Percentiles rank a stretch among this genome's conserved stretches.
Evolutionary conservation across 2,329 filamentous ascomycete species (phyloP).

Genomic region (Talaromyces sp.): DNA sequence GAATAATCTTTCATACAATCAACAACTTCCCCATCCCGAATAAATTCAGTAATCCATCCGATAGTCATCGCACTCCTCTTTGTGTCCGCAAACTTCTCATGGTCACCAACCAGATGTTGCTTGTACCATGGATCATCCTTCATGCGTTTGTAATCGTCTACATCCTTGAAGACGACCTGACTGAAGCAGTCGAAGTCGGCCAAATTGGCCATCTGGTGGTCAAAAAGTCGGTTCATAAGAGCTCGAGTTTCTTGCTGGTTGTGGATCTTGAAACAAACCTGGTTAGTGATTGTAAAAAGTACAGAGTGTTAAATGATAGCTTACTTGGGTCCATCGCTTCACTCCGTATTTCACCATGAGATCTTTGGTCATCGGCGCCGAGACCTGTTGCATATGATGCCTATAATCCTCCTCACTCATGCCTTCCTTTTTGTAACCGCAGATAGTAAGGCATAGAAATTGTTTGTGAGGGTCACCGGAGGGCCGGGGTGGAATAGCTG

Average conservation of each 20-base stretch:
- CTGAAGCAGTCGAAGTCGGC: conserved; percentile 54
- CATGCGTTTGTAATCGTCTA: conserved; percentile 51
- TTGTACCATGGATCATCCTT: conserved; percentile 53
- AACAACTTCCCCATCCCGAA: conserved; percentile 40
- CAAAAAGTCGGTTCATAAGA: conserved; percentile 45
- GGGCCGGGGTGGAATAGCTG: background rate
- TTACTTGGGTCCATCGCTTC: conserved; percentile 48
- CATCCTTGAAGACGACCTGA: conserved; percentile 46
- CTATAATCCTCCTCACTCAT: conserved; percentile 52
- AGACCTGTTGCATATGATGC: conserved; percentile 49
- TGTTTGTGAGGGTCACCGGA: background rate
- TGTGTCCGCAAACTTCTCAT: conserved; percentile 54
- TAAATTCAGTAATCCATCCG: conserved; percentile 47
- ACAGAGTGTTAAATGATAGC: background rate
- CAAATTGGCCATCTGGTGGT: conserved; percentile 51
- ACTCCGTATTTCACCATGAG: conserved; percentile 54
- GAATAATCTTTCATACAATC: conserved; percentile 19
- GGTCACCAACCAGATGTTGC: conserved; percentile 46
- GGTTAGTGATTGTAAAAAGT: background rate
- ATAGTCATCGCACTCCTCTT: conserved; percentile 50
- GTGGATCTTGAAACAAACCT: conserved; percentile 42
- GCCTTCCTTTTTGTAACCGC: conserved; percentile 49
- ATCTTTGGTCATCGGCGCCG: conserved; percentile 48
- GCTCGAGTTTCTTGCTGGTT: conserved; percentile 38
- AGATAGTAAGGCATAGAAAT: conserved; percentile 50